A percentile compares a stretch with the other conserved stretches of the same genome.
These are phyloP conservation scores for Metarhizium anisopliae DNA, from an alignment of 2,329 filamentous ascomycete species.

Conservation along the genomic window DNA sequence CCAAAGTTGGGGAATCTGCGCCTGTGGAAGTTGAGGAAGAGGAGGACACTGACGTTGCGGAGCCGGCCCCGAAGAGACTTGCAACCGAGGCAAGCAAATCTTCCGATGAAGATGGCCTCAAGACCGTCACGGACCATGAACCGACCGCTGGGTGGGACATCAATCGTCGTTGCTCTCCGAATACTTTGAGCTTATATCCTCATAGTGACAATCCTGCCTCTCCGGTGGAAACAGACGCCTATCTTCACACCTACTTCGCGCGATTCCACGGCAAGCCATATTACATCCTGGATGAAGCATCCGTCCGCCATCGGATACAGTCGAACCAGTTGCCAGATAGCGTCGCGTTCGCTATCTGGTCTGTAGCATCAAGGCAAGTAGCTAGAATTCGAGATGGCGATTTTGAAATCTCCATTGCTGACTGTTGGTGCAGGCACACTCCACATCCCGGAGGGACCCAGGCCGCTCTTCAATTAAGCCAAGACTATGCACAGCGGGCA, in stretches of 20 bases:
- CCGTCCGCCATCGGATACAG: conserved; percentile 62
- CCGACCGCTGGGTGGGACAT: neutral
- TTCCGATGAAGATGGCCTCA: conserved; percentile 2
- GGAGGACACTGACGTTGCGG: conserved; percentile 12
- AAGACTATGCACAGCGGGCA: conserved; percentile 64
- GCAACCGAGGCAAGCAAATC: conserved; percentile 25
- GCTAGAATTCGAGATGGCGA: neutral
- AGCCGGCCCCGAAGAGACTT: conserved; percentile 31
- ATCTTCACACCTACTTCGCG: conserved; percentile 72
- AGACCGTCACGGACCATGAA: neutral
- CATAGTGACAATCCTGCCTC: conserved; percentile 36
- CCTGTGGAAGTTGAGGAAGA: neutral
- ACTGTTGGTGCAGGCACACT: conserved; percentile 43
- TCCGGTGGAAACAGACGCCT: conserved; percentile 45
- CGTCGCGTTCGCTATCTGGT: conserved; percentile 48
- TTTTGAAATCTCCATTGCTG: conserved; percentile 1
- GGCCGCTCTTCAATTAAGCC: conserved; percentile 56
- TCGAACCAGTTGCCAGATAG: conserved; percentile 53
- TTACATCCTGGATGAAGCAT: conserved; percentile 70
- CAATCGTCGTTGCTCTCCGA: neutral
- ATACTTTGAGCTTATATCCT: neutral
- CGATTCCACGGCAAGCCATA: conserved; percentile 77
- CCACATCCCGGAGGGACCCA: conserved; percentile 59
- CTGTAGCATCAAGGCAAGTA: conserved; percentile 51
- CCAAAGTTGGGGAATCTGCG: conserved; percentile 1